Evolutionary conservation across 495 filamentous ascomycete genomes (phyloP).

Genomic region (Coniosporium apollinis): DNA sequence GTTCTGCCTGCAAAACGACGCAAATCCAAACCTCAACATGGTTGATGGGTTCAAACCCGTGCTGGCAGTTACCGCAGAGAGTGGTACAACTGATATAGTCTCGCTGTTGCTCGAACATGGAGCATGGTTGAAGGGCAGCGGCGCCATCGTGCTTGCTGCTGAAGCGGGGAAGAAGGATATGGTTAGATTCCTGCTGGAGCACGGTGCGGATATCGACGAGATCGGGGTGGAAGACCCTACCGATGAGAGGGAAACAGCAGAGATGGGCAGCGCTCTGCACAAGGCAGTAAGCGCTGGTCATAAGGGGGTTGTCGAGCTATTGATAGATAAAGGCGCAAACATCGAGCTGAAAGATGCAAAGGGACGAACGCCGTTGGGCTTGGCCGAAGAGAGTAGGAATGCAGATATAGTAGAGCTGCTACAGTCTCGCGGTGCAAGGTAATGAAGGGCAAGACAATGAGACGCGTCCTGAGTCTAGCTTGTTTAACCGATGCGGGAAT

Average conservation of each 20-base stretch:
- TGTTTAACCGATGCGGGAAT: too few relatives aligned
- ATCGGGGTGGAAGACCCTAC: conserved; percentile 2
- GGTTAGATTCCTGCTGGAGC: conserved; percentile 2
- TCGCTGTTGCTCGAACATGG: conserved; percentile 6
- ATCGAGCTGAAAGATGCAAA: conserved; percentile 1
- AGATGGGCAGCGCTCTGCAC: conserved; percentile 5
- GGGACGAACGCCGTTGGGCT: conserved; percentile 3
- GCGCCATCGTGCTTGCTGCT: conserved; percentile 1
- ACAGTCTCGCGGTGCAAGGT: too few relatives aligned
- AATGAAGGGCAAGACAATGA: too few relatives aligned
- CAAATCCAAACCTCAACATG: conserved; percentile 1
- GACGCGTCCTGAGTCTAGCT: too few relatives aligned
- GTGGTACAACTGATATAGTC: conserved; percentile 5
- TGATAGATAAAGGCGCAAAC: conserved; percentile 1
- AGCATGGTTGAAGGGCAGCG: conserved; percentile 2
- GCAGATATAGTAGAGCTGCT: too few relatives aligned
- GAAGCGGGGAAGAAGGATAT: conserved; percentile 2
- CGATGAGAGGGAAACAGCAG: background rate
- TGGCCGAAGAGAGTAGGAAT: conserved; percentile 2
- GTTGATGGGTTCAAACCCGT: background rate
- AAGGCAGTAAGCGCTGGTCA: conserved; percentile 1
- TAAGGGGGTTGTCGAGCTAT: conserved; percentile 1
- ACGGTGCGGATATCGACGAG: conserved; percentile 5
- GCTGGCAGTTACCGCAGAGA: conserved; percentile 3
- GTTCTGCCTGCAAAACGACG: conserved; percentile 2